phyloP scores from a whole-genome alignment of 768 basidiomycete species.

The Sporobolomyces phaffii region DNA sequence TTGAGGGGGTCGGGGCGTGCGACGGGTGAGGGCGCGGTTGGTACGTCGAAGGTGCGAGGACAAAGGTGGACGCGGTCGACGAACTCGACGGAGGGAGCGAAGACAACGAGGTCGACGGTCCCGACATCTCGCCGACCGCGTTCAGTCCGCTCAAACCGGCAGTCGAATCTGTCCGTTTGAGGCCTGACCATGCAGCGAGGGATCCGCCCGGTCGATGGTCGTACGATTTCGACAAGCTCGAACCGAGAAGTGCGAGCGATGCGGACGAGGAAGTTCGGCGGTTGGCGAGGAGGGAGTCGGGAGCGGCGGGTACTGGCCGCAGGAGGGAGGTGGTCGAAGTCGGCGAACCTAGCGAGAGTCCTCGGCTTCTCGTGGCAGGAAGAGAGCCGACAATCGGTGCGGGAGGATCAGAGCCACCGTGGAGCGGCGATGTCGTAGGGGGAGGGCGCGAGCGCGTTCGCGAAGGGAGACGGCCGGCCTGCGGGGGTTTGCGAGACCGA shows the following conservation, averaged over 20 bases:
- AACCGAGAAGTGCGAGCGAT: slow-evolving; percentile 32
- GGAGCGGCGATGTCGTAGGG: neutral
- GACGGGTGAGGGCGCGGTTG: neutral
- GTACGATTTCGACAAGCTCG: slow-evolving; percentile 16
- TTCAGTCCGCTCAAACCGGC: slow-evolving; percentile 21
- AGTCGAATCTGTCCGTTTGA: slow-evolving; percentile 11
- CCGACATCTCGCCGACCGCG: slow-evolving; percentile 22
- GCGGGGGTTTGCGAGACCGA: neutral
- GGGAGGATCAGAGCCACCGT: neutral
- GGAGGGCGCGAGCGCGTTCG: neutral
- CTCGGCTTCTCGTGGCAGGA: neutral
- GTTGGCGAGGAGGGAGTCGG: neutral
- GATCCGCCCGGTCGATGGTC: neutral
- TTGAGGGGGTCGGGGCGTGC: neutral
- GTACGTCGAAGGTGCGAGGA: slow-evolving; percentile 4
- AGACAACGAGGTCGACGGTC: neutral
- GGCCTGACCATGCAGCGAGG: neutral
- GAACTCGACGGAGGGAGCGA: neutral
- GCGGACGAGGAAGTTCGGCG: slow-evolving; percentile 17
- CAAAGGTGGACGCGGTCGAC: slow-evolving; percentile 7
- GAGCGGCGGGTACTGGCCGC: neutral
- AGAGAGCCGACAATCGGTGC: neutral
- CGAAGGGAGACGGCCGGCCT: neutral
- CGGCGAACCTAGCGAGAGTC: neutral
- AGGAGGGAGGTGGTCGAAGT: neutral